Percentiles rank a stretch among this genome's conserved stretches.
Conservation (phyloP, 1,284 basidiomycete species). For the Marasmius oreades region DNA sequence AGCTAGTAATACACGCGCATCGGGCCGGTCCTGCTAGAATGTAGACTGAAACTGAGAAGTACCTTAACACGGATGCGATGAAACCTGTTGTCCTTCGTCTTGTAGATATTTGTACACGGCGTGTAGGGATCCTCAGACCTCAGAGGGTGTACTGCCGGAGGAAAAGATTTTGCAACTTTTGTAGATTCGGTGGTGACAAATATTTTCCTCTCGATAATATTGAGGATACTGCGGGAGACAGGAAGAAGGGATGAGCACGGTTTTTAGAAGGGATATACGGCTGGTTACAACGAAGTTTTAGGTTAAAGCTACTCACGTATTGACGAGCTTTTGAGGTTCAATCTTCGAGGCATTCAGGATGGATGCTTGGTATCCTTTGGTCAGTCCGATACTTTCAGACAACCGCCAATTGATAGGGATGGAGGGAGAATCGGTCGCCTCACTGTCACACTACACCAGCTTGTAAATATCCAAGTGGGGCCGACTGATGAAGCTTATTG, state of each 20-base stretch:
- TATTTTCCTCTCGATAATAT: slow-evolving; percentile 1
- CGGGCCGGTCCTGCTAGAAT: slow-evolving; percentile 4
- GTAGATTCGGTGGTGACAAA: neutral
- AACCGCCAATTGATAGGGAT: slow-evolving; percentile 24
- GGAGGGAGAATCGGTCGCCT: slow-evolving; percentile 15
- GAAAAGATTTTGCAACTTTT: neutral
- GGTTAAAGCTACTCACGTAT: too few species aligned
- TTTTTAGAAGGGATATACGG: too few species aligned
- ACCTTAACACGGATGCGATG: slow-evolving; percentile 9
- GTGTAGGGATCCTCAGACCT: neutral
- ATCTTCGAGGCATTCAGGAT: slow-evolving; percentile 22
- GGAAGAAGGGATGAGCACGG: slow-evolving; percentile 7
- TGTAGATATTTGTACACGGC: slow-evolving; percentile 12
- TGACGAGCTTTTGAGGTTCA: slow-evolving; percentile 20
- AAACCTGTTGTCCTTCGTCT: slow-evolving; percentile 15
- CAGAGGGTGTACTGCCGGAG: neutral
- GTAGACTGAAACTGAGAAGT: too few species aligned
- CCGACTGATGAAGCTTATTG: slow-evolving; percentile 18
- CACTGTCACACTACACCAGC: slow-evolving; percentile 15
- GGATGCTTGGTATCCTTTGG: slow-evolving; percentile 24
- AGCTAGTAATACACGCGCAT: neutral
- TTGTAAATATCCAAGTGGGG: slow-evolving; percentile 16
- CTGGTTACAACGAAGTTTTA: too few species aligned
- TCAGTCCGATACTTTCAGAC: slow-evolving; percentile 23
- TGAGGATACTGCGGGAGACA: slow-evolving; percentile 8